Conservation (phyloP, 2,329 filamentous ascomycete genomes). For the Ramularia endophylla region DNA sequence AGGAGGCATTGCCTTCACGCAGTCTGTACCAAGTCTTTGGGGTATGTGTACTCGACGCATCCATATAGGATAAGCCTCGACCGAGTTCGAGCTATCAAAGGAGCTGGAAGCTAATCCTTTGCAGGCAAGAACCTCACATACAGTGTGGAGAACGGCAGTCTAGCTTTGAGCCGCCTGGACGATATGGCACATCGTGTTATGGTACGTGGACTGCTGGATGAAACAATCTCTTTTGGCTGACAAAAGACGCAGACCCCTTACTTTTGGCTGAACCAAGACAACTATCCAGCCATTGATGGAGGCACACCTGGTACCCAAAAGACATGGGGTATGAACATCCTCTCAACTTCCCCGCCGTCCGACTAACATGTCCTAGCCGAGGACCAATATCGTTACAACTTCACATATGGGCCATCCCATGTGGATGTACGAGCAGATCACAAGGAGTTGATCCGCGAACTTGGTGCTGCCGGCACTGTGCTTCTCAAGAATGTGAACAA, state of each 20-base stretch:
- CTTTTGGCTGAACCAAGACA: conserved; percentile 52
- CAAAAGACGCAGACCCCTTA: conserved; percentile 38
- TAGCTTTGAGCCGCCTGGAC: conserved; percentile 49
- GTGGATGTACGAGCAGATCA: conserved; percentile 36
- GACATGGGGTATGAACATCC: not conserved
- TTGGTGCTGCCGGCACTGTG: conserved; percentile 37
- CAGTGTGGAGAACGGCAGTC: conserved; percentile 50
- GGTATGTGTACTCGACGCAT: too few relatives aligned
- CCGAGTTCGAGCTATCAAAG: not conserved
- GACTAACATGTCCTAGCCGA: not conserved
- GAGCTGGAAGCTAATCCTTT: conserved; percentile 11
- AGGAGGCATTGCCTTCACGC: conserved; percentile 17
- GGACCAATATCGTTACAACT: conserved; percentile 25
- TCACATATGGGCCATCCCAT: conserved; percentile 25
- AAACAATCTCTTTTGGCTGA: too few relatives aligned
- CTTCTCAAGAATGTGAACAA: conserved; percentile 46
- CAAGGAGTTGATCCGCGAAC: conserved; percentile 32
- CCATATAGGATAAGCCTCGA: too few relatives aligned
- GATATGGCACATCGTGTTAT: conserved; percentile 52
- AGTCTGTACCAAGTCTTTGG: conserved; percentile 21
- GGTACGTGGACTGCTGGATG: not conserved
- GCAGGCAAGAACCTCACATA: conserved; percentile 34
- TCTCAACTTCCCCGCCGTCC: not conserved
- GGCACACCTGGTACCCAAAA: conserved; percentile 16
- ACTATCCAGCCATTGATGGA: conserved; percentile 35